Conservation (phyloP, 331 rosid species). For the Malus hybrid region DNA sequence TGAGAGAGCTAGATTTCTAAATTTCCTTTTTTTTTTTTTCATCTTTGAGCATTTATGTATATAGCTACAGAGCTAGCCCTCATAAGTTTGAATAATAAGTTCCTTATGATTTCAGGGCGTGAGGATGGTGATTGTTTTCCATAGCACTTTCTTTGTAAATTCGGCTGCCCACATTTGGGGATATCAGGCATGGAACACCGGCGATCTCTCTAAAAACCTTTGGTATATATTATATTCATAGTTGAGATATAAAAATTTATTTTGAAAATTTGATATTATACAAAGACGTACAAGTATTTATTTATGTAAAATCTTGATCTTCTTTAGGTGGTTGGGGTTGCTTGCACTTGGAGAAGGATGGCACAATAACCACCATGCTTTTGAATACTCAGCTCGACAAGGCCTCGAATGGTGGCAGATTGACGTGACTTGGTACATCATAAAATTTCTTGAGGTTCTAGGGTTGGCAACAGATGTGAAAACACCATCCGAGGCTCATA, state of each 20-base stretch:
- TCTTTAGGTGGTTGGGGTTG: constrained; percentile 64
- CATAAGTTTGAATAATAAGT: neutral
- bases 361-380: constrained; percentile 95
- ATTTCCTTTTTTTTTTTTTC: neutral
- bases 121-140: constrained; percentile 64
- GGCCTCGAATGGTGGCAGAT: constrained; percentile 92
- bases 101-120: constrained; percentile 43
- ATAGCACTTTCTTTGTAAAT: constrained; percentile 60
- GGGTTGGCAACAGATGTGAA: constrained; percentile 72
- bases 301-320: too few relatives aligned
- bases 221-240: constrained; percentile 33
- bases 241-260: neutral
- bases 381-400: constrained; percentile 79
- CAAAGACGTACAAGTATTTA: neutral
- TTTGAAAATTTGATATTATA: neutral
- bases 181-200: constrained; percentile 61
- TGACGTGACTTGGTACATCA: constrained; percentile 70
- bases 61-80: neutral
- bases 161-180: constrained; percentile 90
- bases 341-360: constrained; percentile 81
- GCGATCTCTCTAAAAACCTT: constrained; percentile 70
- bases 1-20: neutral
- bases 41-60: neutral
- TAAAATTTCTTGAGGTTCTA: constrained; percentile 47
- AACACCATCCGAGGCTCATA: constrained; percentile 46